phyloP scores from a whole-genome alignment of 2,329 filamentous ascomycete genomes.

The Fusarium tricinctum region DNA sequence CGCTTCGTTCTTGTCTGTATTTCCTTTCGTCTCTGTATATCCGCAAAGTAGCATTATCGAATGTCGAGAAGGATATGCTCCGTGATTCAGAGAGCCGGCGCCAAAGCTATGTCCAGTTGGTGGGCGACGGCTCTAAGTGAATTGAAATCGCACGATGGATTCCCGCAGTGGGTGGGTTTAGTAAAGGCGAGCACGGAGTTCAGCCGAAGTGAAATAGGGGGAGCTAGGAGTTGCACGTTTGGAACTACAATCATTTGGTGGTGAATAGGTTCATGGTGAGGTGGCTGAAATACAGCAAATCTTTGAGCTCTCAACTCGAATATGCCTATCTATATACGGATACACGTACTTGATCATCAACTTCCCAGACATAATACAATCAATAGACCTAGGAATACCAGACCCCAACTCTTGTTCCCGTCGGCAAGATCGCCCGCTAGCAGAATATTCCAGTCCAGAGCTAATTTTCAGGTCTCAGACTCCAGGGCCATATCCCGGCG shows the following conservation, averaged over 20 bases:
- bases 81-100: slow-evolving; percentile 26
- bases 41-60: slow-evolving; percentile 6
- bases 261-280: background rate
- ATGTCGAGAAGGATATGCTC: slow-evolving; percentile 16
- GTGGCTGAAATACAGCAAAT: background rate
- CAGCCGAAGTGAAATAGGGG: slow-evolving; percentile 37
- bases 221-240: background rate
- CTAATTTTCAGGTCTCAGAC: slow-evolving; percentile 26
- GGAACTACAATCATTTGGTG: background rate
- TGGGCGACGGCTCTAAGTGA: slow-evolving; percentile 22
- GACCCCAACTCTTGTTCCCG: slow-evolving; percentile 14
- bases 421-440: slow-evolving; percentile 30
- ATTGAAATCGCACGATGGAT: slow-evolving; percentile 37
- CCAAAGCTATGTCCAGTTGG: slow-evolving; percentile 41
- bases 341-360: background rate
- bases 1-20: background rate
- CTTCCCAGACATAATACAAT: background rate
- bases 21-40: slow-evolving; percentile 1
- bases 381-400: slow-evolving; percentile 1
- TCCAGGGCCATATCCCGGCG: slow-evolving; percentile 10
- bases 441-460: slow-evolving; percentile 5
- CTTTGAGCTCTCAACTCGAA: background rate
- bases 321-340: background rate
- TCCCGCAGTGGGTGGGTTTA: slow-evolving; percentile 30
- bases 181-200: slow-evolving; percentile 33